phyloP scores from a whole-genome alignment of 352 stramenopile genomes.

The Pythium brassicae region DNA sequence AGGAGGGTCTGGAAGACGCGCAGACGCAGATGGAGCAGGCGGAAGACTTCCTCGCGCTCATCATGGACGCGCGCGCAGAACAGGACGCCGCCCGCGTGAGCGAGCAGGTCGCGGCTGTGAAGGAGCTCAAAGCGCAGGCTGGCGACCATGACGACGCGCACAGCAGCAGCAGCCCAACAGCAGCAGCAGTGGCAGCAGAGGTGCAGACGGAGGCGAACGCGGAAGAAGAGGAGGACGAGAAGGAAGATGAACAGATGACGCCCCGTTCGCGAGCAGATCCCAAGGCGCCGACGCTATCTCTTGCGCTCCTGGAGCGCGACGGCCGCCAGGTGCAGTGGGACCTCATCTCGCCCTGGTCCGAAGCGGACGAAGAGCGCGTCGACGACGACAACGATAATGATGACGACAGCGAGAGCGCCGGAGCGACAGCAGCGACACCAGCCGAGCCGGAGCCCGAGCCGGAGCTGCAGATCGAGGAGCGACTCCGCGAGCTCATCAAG shows the following conservation, averaged over 20 bases:
- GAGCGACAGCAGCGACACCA: background rate
- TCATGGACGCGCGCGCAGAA: slow-evolving; percentile 13
- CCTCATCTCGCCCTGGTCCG: slow-evolving; percentile 56
- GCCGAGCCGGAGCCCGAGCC: background rate
- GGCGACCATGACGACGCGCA: background rate
- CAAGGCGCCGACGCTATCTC: background rate
- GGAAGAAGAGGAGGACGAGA: background rate
- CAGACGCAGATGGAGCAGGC: slow-evolving; percentile 15
- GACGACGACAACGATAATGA: background rate
- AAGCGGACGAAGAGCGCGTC: slow-evolving; percentile 7
- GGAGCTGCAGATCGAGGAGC: slow-evolving; percentile 8
- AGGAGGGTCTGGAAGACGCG: background rate
- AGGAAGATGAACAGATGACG: too few species aligned
- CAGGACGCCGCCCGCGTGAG: background rate
- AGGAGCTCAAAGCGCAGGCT: background rate
- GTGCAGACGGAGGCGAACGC: background rate
- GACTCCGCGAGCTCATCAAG: slow-evolving; percentile 9
- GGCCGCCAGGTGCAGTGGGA: slow-evolving; percentile 20
- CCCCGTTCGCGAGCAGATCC: too few species aligned
- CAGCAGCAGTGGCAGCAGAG: background rate
- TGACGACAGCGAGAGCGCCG: background rate
- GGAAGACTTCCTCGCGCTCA: slow-evolving; percentile 12
- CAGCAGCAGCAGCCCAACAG: background rate
- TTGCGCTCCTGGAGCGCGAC: slow-evolving; percentile 1
- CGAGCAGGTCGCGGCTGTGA: too few species aligned